phyloP scores from a whole-genome alignment of 345 rosid species.

The Gossypium rotundifolium region DNA sequence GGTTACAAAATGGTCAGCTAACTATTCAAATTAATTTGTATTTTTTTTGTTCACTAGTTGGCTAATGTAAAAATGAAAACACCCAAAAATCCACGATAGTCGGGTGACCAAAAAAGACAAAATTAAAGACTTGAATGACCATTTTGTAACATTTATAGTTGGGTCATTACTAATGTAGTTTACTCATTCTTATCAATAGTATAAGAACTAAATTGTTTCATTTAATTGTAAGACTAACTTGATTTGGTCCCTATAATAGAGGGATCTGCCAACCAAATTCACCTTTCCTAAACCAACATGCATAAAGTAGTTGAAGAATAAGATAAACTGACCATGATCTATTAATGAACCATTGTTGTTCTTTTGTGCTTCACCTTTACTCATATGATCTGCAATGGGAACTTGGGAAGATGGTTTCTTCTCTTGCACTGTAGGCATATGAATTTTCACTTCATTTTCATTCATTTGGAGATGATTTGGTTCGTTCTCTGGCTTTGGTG shows the following conservation, averaged over 20 bases:
- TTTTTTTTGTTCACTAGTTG: no score
- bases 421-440: slow-evolving; percentile 13
- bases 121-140: no score
- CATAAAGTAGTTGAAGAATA: not conserved
- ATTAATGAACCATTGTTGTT: slow-evolving; percentile 32
- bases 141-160: no score
- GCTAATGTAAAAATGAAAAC: no score
- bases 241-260: not conserved
- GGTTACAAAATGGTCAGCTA: no score
- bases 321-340: slow-evolving; percentile 35
- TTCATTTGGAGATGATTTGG: slow-evolving; percentile 17
- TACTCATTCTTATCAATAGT: no score
- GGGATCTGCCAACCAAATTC: not conserved
- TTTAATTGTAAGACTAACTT: no score
- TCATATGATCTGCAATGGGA: slow-evolving; percentile 15
- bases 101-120: no score
- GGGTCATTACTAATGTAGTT: no score
- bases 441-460: slow-evolving; percentile 21
- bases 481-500: slow-evolving; percentile 27
- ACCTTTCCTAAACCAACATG: not conserved
- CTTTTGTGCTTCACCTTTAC: slow-evolving; percentile 25
- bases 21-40: no score
- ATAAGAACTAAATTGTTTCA: no score
- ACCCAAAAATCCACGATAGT: no score
- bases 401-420: slow-evolving; percentile 19